Conservation (phyloP, 2,329 filamentous ascomycete species). For the Trichoderma endophyticum region DNA sequence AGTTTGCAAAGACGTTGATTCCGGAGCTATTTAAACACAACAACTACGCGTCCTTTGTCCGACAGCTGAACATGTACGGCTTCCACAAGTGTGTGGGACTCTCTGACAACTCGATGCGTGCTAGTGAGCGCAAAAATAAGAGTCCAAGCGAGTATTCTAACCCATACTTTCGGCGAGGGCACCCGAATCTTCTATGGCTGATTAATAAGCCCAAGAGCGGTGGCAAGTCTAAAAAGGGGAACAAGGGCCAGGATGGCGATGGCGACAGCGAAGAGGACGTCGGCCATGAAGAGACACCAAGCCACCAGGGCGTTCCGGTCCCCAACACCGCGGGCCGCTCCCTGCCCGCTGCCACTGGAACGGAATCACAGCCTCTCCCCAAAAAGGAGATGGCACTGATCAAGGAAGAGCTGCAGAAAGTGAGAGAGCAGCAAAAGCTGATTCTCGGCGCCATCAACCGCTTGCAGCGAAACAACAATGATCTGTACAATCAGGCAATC, state of each 20-base stretch:
- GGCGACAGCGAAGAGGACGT: conserved; percentile 64
- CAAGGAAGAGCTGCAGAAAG: conserved; percentile 73
- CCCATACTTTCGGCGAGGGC: conserved; percentile 88
- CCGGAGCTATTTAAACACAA: conserved; percentile 99
- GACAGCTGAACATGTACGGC: conserved; percentile 94
- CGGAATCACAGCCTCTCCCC: conserved; percentile 49
- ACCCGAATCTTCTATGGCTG: conserved; percentile 89
- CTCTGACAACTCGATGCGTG: conserved; percentile 96
- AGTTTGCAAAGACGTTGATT: conserved; percentile 95
- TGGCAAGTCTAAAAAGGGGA: conserved; percentile 53
- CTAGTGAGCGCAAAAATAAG: conserved; percentile 95
- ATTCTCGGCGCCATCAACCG: conserved; percentile 81
- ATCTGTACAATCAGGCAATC: conserved; percentile 81
- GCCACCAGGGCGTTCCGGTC: conserved; percentile 24
- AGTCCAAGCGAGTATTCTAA: conserved; percentile 98
- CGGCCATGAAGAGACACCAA: conserved; percentile 39
- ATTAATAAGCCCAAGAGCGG: conserved; percentile 92
- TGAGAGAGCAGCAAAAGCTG: conserved; percentile 81
- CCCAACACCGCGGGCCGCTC: conserved; percentile 29
- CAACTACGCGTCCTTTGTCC: conserved; percentile 95
- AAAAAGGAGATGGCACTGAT: conserved; percentile 75
- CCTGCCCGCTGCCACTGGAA: conserved; percentile 43
- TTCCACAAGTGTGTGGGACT: conserved; percentile 95
- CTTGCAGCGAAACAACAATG: conserved; percentile 79
- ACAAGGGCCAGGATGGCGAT: conserved; percentile 64